Evolutionary conservation across 2,329 filamentous ascomycete species (phyloP).

Genomic region (Alternaria sp.): DNA sequence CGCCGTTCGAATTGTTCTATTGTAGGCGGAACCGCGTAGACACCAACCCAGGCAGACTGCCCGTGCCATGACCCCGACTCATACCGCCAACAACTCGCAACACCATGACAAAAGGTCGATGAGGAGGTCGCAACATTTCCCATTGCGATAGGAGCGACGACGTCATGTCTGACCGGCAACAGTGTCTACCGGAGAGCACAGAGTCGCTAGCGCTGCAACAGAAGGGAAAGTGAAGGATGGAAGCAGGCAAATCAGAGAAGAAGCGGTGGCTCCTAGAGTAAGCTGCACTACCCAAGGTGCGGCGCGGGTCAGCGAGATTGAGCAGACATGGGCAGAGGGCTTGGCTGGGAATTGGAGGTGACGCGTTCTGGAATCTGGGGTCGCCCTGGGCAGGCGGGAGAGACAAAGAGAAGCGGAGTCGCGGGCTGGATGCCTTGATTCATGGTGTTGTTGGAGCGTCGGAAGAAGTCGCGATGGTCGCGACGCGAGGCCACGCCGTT

Average conservation of each 20-base stretch:
- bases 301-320: constrained; percentile 18
- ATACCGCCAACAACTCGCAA: not conserved
- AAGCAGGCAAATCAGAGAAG: constrained; percentile 1
- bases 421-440: not conserved
- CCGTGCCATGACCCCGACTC: not conserved
- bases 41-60: not conserved
- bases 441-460: not conserved
- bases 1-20: not conserved
- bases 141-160: not conserved
- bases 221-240: not conserved
- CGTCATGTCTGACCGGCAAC: constrained; percentile 10
- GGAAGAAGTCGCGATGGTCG: not conserved
- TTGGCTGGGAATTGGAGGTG: constrained; percentile 10
- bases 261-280: constrained; percentile 16
- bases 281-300: constrained; percentile 8
- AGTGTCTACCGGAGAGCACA: not conserved
- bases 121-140: not conserved
- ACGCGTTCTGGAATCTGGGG: constrained; percentile 10
- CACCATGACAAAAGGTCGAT: not conserved
- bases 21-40: not conserved
- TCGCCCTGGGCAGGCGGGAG: constrained; percentile 3
- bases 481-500: not conserved
- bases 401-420: constrained; percentile 3
- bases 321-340: constrained; percentile 5
- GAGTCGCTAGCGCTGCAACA: constrained; percentile 1